These are phyloP conservation scores for Beta lomatogona DNA, from an alignment of 179 eudicot genomes.

Conservation along the genomic window DNA sequence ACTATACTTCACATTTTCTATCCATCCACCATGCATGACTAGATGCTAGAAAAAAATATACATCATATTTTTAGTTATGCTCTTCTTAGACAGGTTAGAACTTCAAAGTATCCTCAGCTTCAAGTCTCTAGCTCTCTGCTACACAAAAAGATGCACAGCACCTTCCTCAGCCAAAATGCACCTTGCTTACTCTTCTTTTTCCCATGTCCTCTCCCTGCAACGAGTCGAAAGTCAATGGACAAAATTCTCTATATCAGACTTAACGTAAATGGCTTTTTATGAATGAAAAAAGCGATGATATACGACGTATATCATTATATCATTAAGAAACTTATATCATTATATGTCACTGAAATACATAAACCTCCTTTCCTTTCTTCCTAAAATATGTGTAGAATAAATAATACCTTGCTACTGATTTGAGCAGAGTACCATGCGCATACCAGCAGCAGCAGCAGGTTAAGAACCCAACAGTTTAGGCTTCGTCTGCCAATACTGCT, in stretches of 20 bases:
- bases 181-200: neutral
- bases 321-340: neutral
- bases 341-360: neutral
- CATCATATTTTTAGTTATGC: no score
- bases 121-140: no score
- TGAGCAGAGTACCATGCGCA: constrained; percentile 6
- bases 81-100: no score
- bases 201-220: constrained; percentile 1
- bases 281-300: no score
- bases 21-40: no score
- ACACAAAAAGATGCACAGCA: neutral
- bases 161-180: neutral
- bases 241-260: no score
- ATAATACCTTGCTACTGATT: constrained; percentile 4
- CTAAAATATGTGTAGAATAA: neutral
- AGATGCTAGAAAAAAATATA: no score
- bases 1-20: no score
- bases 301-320: no score
- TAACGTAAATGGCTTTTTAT: no score
- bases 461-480: constrained; percentile 37
- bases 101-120: no score
- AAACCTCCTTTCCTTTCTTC: no score
- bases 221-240: neutral
- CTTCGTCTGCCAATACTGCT: constrained; percentile 43
- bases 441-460: constrained; percentile 6